Evolutionary conservation across 106 monocot genomes (phyloP), one percentile per base, ranked within the genome.

Genomic region (Amphibolis antarctica): DNA sequence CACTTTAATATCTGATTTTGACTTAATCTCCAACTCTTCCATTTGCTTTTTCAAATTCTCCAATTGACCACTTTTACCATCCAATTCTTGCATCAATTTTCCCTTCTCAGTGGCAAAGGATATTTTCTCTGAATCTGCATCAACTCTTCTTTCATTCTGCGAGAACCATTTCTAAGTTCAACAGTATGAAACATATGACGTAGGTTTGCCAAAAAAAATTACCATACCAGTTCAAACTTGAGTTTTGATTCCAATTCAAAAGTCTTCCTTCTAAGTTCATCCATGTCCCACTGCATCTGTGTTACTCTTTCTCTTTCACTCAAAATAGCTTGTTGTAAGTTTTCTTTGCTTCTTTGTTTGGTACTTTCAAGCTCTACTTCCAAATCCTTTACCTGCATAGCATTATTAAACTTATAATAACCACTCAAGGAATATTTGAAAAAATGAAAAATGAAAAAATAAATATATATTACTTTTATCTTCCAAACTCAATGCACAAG

Each of bases 261-360:
- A 63, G 60, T 80, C 53, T 86, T 89, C 68, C 86, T 86, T 22
- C 53, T 66, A 67, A 86, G 76, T 61, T 96, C 94, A 84, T 86
- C 89, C 75, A 82, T 83, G 46, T 96, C 94, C 94, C 94, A 89
- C 63, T 96, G 89, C 71, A 89, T 82, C 63, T 89, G 89, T 51
- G 84, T 89, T 21, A 96, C 78, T 71, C 84, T 79, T 73, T 96
- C 94, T 76, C 84, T 89, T 76, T 96, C 94, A 64, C 76, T 31
- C 58, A 96, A 63, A 52, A 96, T 78, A 18, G 94, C 94, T 68
- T 96, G 86, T 48, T 96, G 81, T 74, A 89, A 55, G 53, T 84
- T 86, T 71, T 89, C 94, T 71, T 71, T 86, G 53, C 71, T 72
- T 74, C 78, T 96, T 58, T 86, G 86, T 59, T 77, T 86, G 21